Conservation (phyloP, 2,329 filamentous ascomycete species). For the Colletotrichum musae region DNA sequence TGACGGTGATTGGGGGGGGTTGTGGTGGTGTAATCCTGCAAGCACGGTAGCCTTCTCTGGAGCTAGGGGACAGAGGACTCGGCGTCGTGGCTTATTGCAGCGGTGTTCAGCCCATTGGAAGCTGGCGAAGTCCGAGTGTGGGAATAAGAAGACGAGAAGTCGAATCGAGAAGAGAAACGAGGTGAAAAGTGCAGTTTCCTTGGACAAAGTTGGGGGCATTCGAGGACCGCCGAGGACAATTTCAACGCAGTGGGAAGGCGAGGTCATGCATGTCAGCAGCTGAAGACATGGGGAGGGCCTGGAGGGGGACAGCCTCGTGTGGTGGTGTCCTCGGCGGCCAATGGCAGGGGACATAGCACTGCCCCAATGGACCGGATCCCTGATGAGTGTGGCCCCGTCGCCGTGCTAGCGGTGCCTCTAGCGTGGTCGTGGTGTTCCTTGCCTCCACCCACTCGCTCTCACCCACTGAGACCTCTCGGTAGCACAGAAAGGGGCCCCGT, state of each 20-base stretch:
- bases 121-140: background rate
- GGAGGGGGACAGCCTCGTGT: constrained; percentile 28
- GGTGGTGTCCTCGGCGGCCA: constrained; percentile 15
- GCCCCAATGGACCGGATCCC: constrained; percentile 30
- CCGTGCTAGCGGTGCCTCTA: constrained; percentile 20
- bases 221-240: background rate
- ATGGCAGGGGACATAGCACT: constrained; percentile 26
- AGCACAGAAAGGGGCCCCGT: constrained; percentile 5
- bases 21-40: constrained; percentile 12
- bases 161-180: constrained; percentile 1
- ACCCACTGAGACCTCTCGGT: constrained; percentile 20
- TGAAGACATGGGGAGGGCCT: constrained; percentile 26
- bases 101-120: constrained; percentile 33
- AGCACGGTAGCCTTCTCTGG: constrained; percentile 27
- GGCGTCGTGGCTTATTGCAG: constrained; percentile 25
- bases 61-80: constrained; percentile 16
- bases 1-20: background rate
- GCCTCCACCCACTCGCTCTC: background rate
- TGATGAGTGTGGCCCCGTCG: constrained; percentile 11
- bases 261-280: constrained; percentile 41
- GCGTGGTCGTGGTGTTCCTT: constrained; percentile 32
- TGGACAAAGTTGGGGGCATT: background rate
- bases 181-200: background rate
- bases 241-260: constrained; percentile 27
- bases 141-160: constrained; percentile 14